Evolutionary conservation across 768 basidiomycete genomes (phyloP), one percentile per base, ranked within the genome.

Genomic region (Multifurca ochricompacta): DNA sequence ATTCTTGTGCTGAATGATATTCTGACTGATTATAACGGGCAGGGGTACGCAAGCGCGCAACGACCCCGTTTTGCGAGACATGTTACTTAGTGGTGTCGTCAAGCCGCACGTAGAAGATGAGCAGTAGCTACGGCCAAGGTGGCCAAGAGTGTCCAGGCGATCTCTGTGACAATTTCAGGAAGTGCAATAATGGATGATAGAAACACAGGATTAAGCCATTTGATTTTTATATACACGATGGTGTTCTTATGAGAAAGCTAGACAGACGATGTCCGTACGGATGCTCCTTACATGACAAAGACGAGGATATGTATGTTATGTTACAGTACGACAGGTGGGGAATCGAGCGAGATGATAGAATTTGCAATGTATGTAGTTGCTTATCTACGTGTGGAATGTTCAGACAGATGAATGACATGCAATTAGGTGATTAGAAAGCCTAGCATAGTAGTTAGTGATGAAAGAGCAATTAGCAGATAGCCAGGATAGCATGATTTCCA

Each of bases 61-160:
- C 23, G 79, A 87, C 59, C 68, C 73, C n/a, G 62, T 72, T 30
- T 61, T 85, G 6, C 64, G 66, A 54, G 60, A 71, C 43, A 74
- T 88, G 76, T 67, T 87, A 16, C 64, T 67, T 31, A 85, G 79
- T 64, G 85, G 84, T 18, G 70, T 84, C 55, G 72, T 77, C 34
- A 72, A 73, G 42, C 80, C 79, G n/a, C 71, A 70, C 1, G 71
- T 75, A 18, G 67, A 73, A 18, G 70, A 72, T 46, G 71, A 75
- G 6, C 39, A 34, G 6, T 32, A 34, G 13, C 18, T n/a, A 21
- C 18, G 39, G 13, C 21, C 45, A 23, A 25, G 46, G 6, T 35
- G 53, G 42, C 30, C 40, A 32, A 30, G 18, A 31, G 16, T 10
- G 28, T 53, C 19, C 27, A 6, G 27, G 25, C 7, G 2, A 42